These are phyloP conservation scores for Phytophthora multivora DNA, from an alignment of 352 stramenopile genomes.

Conservation along the genomic window DNA sequence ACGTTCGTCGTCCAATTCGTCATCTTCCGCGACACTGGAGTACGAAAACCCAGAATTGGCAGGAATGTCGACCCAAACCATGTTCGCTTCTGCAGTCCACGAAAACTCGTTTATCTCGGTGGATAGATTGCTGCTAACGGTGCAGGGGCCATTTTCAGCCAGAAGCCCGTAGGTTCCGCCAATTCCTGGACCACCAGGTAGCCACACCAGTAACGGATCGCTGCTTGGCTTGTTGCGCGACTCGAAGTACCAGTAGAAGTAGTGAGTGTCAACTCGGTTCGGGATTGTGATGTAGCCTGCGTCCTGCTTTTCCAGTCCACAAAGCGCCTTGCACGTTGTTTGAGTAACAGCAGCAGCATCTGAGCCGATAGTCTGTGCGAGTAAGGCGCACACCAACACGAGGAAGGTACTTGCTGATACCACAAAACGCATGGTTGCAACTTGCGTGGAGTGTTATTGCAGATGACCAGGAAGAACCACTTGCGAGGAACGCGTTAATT, in stretches of 20 bases:
- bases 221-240: slow-evolving; percentile 39
- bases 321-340: not conserved
- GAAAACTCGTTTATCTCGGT: slow-evolving; percentile 51
- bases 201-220: slow-evolving; percentile 59
- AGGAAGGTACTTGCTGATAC: not conserved
- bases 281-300: slow-evolving; percentile 54
- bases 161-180: slow-evolving; percentile 54
- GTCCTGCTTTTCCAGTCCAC: not conserved
- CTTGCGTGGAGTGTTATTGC: no score
- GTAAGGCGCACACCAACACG: not conserved
- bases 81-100: slow-evolving; percentile 57
- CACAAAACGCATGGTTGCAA: not conserved
- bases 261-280: slow-evolving; percentile 63
- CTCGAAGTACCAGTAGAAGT: slow-evolving; percentile 78
- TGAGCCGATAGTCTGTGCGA: not conserved
- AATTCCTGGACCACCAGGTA: slow-evolving; percentile 55
- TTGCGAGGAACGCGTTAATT: no score
- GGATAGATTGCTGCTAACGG: slow-evolving; percentile 38
- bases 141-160: slow-evolving; percentile 65
- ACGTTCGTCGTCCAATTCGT: slow-evolving; percentile 45
- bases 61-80: slow-evolving; percentile 69
- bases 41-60: slow-evolving; percentile 58
- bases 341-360: not conserved
- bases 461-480: no score
- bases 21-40: slow-evolving; percentile 23